phyloP scores from a whole-genome alignment of 2,329 filamentous ascomycete genomes.

The Verticillium zaregamsianum region DNA sequence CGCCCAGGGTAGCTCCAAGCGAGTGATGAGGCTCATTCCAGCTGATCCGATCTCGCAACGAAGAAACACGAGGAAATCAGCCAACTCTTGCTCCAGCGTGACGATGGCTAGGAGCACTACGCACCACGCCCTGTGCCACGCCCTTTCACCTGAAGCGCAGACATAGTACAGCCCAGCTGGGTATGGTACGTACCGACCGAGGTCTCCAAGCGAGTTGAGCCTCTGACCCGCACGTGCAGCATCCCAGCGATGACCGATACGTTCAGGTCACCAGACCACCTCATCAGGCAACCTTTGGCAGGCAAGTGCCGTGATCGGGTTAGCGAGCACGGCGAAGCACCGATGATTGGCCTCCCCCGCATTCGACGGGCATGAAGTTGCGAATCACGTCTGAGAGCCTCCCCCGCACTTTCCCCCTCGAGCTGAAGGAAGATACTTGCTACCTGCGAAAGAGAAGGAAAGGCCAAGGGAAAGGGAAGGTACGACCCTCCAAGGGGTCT shows the following conservation, averaged over 20 bases:
- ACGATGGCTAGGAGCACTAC: too few relatives aligned
- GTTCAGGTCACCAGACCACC: background rate
- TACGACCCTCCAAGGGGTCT: background rate
- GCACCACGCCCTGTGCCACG: too few relatives aligned
- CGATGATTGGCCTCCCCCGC: slow-evolving; percentile 3
- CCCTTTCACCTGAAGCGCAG: background rate
- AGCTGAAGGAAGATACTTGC: background rate
- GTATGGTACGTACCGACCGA: background rate
- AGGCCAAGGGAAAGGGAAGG: background rate
- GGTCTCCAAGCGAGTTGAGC: background rate
- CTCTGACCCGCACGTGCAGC: background rate
- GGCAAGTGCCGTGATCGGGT: background rate
- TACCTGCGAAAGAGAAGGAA: background rate
- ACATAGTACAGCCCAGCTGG: background rate
- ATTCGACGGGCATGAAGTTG: background rate
- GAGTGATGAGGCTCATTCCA: background rate
- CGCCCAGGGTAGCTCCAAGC: too few relatives aligned
- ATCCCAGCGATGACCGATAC: background rate
- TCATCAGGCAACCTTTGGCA: background rate
- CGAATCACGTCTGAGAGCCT: background rate
- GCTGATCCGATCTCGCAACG: background rate
- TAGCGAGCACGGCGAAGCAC: background rate
- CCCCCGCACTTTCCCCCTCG: background rate
- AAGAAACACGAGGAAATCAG: background rate
- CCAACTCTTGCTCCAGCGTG: too few relatives aligned